phyloP scores from a whole-genome alignment of 202 grass and related monocot genomes.

The Brachypodium distachyon region DNA sequence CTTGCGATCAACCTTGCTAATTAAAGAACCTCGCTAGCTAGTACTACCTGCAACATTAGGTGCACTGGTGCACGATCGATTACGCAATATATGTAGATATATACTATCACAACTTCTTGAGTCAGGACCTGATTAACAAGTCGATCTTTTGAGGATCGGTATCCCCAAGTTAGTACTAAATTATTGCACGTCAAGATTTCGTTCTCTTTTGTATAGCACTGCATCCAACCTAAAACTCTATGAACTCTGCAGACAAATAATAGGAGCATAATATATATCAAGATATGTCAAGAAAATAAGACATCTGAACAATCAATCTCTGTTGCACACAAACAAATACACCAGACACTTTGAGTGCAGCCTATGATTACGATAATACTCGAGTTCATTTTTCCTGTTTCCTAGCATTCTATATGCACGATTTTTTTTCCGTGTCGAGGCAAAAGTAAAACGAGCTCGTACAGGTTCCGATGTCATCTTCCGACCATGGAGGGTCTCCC shows the following conservation, averaged over 20 bases:
- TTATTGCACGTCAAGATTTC: not conserved
- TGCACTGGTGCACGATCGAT: not conserved
- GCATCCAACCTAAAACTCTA: not conserved
- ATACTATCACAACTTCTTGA: not conserved
- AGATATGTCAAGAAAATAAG: not conserved
- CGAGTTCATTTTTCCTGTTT: no score
- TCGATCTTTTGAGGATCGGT: conserved; percentile 6
- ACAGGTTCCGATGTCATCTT: no score
- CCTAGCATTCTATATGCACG: no score
- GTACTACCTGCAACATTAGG: not conserved
- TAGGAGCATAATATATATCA: not conserved
- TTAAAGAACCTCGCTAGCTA: not conserved
- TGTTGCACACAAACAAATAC: no score
- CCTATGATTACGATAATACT: no score
- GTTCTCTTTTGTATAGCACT: not conserved
- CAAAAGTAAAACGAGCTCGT: no score
- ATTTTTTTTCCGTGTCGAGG: no score
- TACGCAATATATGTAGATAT: not conserved
- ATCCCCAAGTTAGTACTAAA: not conserved
- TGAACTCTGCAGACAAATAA: not conserved
- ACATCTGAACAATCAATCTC: not conserved
- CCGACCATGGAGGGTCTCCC: no score
- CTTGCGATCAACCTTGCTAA: not conserved
- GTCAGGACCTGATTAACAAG: conserved; percentile 1
- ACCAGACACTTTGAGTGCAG: no score